phyloP scores from a whole-genome alignment of 139 green algal species.

The Tetraselmis chui region DNA sequence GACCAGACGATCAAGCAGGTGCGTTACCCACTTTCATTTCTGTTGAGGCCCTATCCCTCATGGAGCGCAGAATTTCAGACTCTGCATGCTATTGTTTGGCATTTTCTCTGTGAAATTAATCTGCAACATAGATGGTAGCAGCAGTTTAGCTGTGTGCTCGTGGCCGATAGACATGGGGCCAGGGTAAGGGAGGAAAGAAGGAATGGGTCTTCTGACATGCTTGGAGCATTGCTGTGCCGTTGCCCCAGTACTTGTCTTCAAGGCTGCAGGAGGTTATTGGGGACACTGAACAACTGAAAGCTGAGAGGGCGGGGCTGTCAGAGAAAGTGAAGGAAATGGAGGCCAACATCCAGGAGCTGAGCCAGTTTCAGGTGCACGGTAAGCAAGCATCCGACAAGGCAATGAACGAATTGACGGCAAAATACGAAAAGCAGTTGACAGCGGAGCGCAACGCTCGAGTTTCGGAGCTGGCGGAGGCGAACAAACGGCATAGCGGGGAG shows the following conservation, averaged over 20 bases:
- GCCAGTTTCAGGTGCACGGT: not conserved
- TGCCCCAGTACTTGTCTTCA: not conserved
- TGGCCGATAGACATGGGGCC: too few species aligned
- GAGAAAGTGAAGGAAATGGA: not conserved
- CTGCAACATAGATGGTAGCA: too few species aligned
- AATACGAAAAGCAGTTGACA: not conserved
- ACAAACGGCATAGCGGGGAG: not conserved
- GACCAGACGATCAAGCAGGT: constrained; percentile 77
- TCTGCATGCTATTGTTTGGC: too few species aligned
- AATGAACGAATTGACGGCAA: not conserved
- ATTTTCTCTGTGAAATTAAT: too few species aligned
- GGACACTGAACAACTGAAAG: not conserved
- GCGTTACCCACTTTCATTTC: too few species aligned
- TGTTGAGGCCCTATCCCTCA: too few species aligned
- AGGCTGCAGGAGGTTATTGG: not conserved
- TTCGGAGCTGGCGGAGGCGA: not conserved
- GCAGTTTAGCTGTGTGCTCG: too few species aligned
- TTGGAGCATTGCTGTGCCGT: too few species aligned
- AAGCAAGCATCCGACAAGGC: not conserved
- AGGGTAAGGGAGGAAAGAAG: too few species aligned
- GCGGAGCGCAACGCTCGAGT: not conserved
- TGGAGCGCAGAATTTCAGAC: too few species aligned
- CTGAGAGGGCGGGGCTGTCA: not conserved
- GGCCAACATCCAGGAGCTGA: not conserved
- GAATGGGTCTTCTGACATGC: too few species aligned